Base-by-base conservation (phyloP, 768 basidiomycete species). In the Tylopilus plumbeoviolaceoides region DNA sequence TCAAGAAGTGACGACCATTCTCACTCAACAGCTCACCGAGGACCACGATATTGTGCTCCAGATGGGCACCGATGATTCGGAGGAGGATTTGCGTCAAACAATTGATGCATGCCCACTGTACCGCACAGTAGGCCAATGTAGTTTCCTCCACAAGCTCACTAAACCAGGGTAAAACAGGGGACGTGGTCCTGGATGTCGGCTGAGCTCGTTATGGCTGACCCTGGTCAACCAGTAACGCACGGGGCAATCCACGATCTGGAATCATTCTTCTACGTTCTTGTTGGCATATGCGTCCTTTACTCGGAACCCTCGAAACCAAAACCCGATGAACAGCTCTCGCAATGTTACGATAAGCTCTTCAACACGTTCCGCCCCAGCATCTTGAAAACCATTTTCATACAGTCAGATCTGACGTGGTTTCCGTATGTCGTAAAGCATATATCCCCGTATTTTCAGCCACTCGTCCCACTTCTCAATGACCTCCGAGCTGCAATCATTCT, bases 271-370 rank as follows among this genome's bases (percentile, higher is more conserved):
- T 33, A 33, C 31, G 11, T 33, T 1, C 31, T 33, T 12, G 0
- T 41, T 39, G 21, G 51, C 3, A 46, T 57, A 1, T 57, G 38
- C 7, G 21, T 54, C 2, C 33, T 57, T 7, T 48, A 35, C 4
- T 12, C 41, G 4, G 33, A 15, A 7, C 56, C 47, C 3, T 40
- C 2, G 0, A 20, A 23, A 8, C 27, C 23, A 14, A 57, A 54
- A 38, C 25, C 36, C 1, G 18, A 42, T 3, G 23, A 4, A 1
- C 6, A 48, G 1, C 52, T 49, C 10, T 38, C 25, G 5, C 20
- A 54, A 9, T 57, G 56, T 27, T 57, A n/a, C 10, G 30, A 57
- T 25, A 45, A 45, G 14, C 27, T 49, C 14, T 57, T 53, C 48
- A 47, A 50, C 12, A 57, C 44, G 3, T 47, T 43, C 15, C 12